phyloP scores from a whole-genome alignment of 805 yeast genomes.

The Jamesozyma gamospora region DNA sequence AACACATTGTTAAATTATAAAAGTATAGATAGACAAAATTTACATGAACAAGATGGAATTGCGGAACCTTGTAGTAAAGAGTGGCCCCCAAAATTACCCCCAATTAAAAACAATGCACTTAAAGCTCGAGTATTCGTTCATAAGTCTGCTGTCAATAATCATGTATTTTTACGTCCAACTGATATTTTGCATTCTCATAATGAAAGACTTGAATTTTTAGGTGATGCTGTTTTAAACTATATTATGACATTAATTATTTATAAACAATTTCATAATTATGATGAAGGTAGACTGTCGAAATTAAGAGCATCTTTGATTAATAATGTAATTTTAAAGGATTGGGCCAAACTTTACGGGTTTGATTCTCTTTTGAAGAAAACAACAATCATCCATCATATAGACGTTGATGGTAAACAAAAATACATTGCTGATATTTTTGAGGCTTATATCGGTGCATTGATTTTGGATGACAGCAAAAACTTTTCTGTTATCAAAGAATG shows the following conservation, averaged over 20 bases:
- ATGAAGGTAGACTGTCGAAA: slow-evolving; percentile 74
- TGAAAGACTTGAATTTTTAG: slow-evolving; percentile 82
- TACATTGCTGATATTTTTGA: slow-evolving; percentile 84
- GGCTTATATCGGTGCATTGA: slow-evolving; percentile 84
- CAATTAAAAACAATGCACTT: slow-evolving; percentile 47
- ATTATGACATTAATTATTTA: slow-evolving; percentile 62
- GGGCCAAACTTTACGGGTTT: slow-evolving; percentile 61
- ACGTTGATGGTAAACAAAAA: slow-evolving; percentile 51
- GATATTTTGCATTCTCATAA: slow-evolving; percentile 60
- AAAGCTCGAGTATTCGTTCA: slow-evolving; percentile 71
- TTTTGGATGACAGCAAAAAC: slow-evolving; percentile 36
- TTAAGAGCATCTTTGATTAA: slow-evolving; percentile 62
- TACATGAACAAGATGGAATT: not conserved
- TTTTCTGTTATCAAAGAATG: slow-evolving; percentile 44
- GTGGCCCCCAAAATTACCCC: slow-evolving; percentile 66
- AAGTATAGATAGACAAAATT: slow-evolving; percentile 23
- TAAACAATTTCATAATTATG: slow-evolving; percentile 52
- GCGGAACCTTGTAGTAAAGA: not conserved
- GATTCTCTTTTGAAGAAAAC: slow-evolving; percentile 45
- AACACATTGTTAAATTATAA: not conserved
- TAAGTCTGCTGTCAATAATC: slow-evolving; percentile 57
- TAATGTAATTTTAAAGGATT: slow-evolving; percentile 60
- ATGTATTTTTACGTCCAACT: slow-evolving; percentile 42
- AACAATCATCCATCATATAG: slow-evolving; percentile 25
- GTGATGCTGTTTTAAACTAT: slow-evolving; percentile 74